Percentiles rank a stretch among this genome's conserved stretches.
Evolutionary conservation across 176 grass and related monocot genomes (phyloP).

Genomic region (Musa beccarii): DNA sequence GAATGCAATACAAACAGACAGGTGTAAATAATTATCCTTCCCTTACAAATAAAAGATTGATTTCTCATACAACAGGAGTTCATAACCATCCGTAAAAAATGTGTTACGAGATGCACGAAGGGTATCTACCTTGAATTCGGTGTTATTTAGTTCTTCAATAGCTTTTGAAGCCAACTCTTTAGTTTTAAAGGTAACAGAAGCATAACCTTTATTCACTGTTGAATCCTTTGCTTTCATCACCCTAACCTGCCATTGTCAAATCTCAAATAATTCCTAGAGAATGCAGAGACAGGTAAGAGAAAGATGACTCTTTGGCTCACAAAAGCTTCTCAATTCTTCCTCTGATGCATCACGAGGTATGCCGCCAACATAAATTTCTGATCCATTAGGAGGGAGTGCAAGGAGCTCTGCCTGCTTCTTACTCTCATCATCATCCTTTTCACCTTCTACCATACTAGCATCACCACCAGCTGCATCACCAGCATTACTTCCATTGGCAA

Average conservation of each 20-base stretch:
- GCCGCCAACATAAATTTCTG: constrained; percentile 69
- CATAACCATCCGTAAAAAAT: neutral
- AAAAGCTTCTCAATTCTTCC: constrained; percentile 70
- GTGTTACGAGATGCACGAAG: neutral
- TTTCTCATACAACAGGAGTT: too few species aligned
- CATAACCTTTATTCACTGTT: constrained; percentile 48
- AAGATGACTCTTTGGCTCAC: constrained; percentile 41
- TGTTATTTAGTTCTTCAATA: constrained; percentile 58
- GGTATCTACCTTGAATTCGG: constrained; percentile 54
- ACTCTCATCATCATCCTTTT: constrained; percentile 24
- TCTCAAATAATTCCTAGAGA: constrained; percentile 12
- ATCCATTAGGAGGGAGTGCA: constrained; percentile 83
- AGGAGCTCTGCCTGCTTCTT: constrained; percentile 55
- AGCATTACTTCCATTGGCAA: constrained; percentile 18
- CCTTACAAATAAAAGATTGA: too few species aligned
- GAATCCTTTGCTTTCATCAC: constrained; percentile 59
- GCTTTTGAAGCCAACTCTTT: constrained; percentile 56
- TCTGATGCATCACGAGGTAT: constrained; percentile 47
- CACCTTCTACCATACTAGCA: constrained; percentile 17
- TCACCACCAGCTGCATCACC: constrained; percentile 5
- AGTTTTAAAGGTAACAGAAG: constrained; percentile 72
- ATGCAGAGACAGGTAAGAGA: neutral
- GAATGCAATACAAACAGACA: too few species aligned
- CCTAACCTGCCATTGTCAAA: constrained; percentile 51
- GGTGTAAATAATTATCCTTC: too few species aligned